These are phyloP conservation scores for Coniochaeta hoffmannii DNA, from an alignment of 2,329 filamentous ascomycete species.

Conservation along the genomic window DNA sequence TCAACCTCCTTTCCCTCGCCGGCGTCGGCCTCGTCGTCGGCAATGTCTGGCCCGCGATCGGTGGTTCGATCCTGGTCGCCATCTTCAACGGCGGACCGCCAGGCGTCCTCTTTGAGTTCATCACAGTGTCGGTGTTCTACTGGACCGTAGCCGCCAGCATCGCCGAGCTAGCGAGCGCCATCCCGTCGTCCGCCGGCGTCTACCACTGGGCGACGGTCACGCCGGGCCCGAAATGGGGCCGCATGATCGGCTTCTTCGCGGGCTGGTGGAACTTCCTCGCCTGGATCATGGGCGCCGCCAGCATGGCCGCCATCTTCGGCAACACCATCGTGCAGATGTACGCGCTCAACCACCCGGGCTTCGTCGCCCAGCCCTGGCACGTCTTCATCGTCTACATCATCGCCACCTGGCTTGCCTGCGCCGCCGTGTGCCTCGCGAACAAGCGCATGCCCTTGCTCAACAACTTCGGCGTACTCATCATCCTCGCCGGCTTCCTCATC, in stretches of 20 bases:
- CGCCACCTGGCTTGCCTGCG: constrained; percentile 30
- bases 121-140: constrained; percentile 42
- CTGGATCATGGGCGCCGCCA: constrained; percentile 30
- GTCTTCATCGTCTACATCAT: constrained; percentile 34
- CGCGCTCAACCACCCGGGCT: constrained; percentile 28
- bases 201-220: constrained; percentile 57
- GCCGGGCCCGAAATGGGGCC: constrained; percentile 42
- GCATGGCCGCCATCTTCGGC: constrained; percentile 31
- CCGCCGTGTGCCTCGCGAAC: constrained; percentile 45
- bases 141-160: constrained; percentile 51
- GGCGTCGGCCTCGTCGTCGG: constrained; percentile 33
- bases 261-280: constrained; percentile 39
- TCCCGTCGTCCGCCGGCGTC: constrained; percentile 53
- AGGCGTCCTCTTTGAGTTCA: constrained; percentile 55
- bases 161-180: constrained; percentile 52
- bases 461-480: constrained; percentile 44
- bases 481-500: constrained; percentile 45
- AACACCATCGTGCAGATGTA: constrained; percentile 36
- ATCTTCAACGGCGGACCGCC: constrained; percentile 56
- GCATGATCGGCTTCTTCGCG: constrained; percentile 37
- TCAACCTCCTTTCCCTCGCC: constrained; percentile 32
- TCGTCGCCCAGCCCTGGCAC: constrained; percentile 30
- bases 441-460: constrained; percentile 43
- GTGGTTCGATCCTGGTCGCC: constrained; percentile 37
- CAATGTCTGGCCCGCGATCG: constrained; percentile 36